Evolutionary conservation across 768 basidiomycete genomes (phyloP).

Genomic region (Agrocybe chaxingu): DNA sequence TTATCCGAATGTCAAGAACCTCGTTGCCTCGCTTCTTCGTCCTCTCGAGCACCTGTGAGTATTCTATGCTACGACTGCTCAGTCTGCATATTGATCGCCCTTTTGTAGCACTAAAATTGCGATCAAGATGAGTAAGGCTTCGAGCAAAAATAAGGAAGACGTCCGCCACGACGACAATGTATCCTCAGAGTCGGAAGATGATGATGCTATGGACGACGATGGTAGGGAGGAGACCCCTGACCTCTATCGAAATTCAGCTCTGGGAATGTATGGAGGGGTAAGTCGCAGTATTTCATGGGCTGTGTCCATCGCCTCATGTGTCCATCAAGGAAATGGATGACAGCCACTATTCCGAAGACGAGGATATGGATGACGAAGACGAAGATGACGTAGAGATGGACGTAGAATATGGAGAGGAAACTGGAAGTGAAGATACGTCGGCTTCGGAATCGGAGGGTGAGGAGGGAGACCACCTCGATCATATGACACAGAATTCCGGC

Average conservation of each 20-base stretch:
- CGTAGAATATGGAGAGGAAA: constrained; percentile 84
- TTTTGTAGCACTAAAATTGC: constrained; percentile 81
- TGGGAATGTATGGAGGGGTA: constrained; percentile 94
- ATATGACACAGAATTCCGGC: constrained; percentile 53
- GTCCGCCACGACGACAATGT: constrained; percentile 44
- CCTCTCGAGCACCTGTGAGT: constrained; percentile 88
- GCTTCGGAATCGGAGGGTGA: constrained; percentile 68
- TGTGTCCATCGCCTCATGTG: constrained; percentile 9
- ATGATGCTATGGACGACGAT: constrained; percentile 49
- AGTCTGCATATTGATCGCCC: constrained; percentile 9
- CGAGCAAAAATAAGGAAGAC: constrained; percentile 65
- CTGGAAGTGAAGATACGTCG: constrained; percentile 79
- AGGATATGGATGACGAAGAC: constrained; percentile 72
- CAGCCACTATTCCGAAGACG: constrained; percentile 61
- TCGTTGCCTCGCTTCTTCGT: constrained; percentile 84
- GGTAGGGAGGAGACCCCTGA: constrained; percentile 83
- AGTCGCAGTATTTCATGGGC: constrained; percentile 27
- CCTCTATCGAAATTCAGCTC: constrained; percentile 91
- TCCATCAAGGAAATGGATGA: constrained; percentile 79
- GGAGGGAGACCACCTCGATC: constrained; percentile 54
- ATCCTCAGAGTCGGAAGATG: constrained; percentile 50
- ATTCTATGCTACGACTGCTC: constrained; percentile 2
- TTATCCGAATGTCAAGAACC: constrained; percentile 83
- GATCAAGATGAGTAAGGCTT: constrained; percentile 93
- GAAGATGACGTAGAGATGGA: constrained; percentile 85